These are phyloP conservation scores for Plantago elongata DNA, from an alignment of 257 asterid genomes.

Conservation along the genomic window DNA sequence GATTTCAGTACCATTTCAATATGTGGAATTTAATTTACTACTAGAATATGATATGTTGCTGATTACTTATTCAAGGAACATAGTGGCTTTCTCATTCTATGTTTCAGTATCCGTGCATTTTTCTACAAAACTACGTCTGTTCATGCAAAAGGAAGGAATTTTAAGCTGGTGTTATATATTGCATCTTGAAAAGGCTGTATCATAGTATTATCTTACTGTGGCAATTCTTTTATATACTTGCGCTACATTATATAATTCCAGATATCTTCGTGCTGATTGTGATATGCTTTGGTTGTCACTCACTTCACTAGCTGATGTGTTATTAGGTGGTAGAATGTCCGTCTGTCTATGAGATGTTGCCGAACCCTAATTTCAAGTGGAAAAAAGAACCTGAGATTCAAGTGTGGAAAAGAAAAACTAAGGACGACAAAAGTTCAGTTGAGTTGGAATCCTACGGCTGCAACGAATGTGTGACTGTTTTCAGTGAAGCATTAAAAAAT, in stretches of 20 bases:
- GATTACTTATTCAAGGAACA: background rate
- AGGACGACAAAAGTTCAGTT: constrained; percentile 45
- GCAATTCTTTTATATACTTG: background rate
- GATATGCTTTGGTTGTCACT: constrained; percentile 1
- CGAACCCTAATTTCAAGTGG: constrained; percentile 67
- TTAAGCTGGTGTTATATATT: background rate
- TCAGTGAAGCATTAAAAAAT: constrained; percentile 58
- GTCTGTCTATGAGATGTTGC: constrained; percentile 75
- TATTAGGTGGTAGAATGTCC: constrained; percentile 72
- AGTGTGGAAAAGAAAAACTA: constrained; percentile 59
- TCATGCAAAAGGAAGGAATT: background rate
- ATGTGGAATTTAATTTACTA: too few species aligned
- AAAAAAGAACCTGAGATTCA: constrained; percentile 62
- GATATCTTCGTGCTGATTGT: background rate
- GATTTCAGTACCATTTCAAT: too few species aligned
- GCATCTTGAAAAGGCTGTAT: background rate
- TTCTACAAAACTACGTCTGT: background rate
- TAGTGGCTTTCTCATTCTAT: background rate
- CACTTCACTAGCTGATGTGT: constrained; percentile 11
- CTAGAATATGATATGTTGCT: too few species aligned
- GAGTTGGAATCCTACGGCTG: constrained; percentile 48
- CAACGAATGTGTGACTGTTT: constrained; percentile 40
- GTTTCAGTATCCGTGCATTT: background rate
- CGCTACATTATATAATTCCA: background rate
- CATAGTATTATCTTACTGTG: background rate